A percentile compares a stretch with the other conserved stretches of the same genome.
These are phyloP conservation scores for Talaromyces funiculosus DNA, from an alignment of 2,329 filamentous ascomycete species.

Conservation along the genomic window DNA sequence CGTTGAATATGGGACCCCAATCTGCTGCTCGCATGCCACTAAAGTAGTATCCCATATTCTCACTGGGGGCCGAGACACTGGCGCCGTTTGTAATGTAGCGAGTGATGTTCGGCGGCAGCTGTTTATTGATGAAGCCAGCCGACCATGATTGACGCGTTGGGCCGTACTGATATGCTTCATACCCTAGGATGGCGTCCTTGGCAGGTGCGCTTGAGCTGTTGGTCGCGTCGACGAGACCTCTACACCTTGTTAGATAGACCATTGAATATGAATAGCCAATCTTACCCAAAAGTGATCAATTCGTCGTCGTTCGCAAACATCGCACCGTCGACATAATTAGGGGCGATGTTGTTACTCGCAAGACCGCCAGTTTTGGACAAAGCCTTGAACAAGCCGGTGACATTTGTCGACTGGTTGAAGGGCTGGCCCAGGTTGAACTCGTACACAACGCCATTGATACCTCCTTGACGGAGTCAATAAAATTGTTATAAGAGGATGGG, in stretches of 20 bases:
- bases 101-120: constrained; percentile 47
- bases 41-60: constrained; percentile 68
- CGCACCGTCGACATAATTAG: constrained; percentile 57
- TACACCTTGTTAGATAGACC: constrained; percentile 10
- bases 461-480: constrained; percentile 37
- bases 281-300: constrained; percentile 57
- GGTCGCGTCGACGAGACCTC: constrained; percentile 44
- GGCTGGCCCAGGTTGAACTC: constrained; percentile 55
- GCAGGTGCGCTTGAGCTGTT: constrained; percentile 35
- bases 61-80: constrained; percentile 59
- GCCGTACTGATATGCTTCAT: constrained; percentile 52
- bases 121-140: constrained; percentile 38
- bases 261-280: background rate
- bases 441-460: constrained; percentile 51
- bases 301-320: constrained; percentile 61
- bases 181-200: constrained; percentile 44
- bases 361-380: constrained; percentile 47
- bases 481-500: background rate
- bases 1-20: constrained; percentile 47
- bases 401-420: constrained; percentile 50
- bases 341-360: constrained; percentile 48
- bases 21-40: constrained; percentile 53
- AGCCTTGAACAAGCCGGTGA: constrained; percentile 47
- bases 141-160: constrained; percentile 39
- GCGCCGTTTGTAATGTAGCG: constrained; percentile 62